These are phyloP conservation scores for Alectoria sarmentosa DNA, from an alignment of 495 filamentous ascomycete genomes.

Conservation along the genomic window DNA sequence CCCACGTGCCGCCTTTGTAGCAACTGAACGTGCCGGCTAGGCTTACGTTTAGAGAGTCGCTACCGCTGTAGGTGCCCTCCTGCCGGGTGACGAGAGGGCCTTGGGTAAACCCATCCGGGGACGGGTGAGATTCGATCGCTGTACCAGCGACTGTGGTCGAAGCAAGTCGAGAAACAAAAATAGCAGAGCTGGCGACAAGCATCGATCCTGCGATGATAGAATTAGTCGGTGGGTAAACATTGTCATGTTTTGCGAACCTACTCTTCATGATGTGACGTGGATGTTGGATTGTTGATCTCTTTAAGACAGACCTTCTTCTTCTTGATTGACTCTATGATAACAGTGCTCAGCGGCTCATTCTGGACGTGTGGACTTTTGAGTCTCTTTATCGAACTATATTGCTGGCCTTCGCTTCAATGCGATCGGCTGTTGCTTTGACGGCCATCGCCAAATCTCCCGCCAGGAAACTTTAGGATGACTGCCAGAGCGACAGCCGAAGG, in stretches of 20 bases:
- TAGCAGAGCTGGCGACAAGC: neutral
- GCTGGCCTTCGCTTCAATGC: neutral
- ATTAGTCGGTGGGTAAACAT: neutral
- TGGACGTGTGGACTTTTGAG: neutral
- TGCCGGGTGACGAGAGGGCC: neutral
- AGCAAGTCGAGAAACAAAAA: neutral
- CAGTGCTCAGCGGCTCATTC: neutral
- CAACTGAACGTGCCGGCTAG: neutral
- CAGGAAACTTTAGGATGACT: neutral
- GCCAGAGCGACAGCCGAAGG: neutral
- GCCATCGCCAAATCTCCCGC: neutral
- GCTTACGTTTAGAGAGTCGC: neutral
- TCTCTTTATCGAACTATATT: neutral
- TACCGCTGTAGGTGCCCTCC: neutral
- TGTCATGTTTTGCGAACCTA: neutral
- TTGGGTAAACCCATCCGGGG: neutral
- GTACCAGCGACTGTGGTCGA: neutral
- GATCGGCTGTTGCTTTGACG: neutral
- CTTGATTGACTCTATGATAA: neutral
- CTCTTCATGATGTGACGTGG: neutral
- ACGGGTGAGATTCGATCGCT: neutral
- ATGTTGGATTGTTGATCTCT: neutral
- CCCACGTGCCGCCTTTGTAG: neutral
- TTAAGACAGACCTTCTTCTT: neutral
- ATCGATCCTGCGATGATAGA: neutral